Evolutionary conservation across 1,284 basidiomycete species (phyloP), one percentile per base, ranked within the genome.

Genomic region (Pterula multifida): DNA sequence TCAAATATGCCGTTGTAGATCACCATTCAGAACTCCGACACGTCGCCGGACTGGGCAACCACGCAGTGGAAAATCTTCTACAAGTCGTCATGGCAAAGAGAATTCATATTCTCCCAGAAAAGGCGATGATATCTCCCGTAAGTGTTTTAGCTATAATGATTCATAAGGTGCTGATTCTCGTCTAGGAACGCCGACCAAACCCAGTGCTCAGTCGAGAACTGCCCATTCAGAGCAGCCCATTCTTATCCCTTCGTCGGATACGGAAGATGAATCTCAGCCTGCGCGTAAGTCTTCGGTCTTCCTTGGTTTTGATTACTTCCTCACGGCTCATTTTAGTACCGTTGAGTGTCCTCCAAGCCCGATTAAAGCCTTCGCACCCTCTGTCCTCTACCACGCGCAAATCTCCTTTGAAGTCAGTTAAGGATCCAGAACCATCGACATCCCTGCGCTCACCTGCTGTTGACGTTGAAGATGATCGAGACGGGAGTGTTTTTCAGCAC

Each of bases 231-330:
- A 48, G 46, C 28, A 15, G 28, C 28, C 6, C 6, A 6, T 46
- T 44, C 39, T 32, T 52, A 56, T 26, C 52, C 55, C 6, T 44
- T 68, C 68, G 1, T 70, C 68, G 9, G 66, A 69, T 26, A 70
- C 68, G 3, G 68, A 70, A 49, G 68, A 68, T 19, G 62, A 68
- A 26, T 68, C 68, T 1, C 68, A 68, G 39, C 39, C 39, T 9
- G 9, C 21, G 19, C 39, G 19, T 51, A 17, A 55, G 36, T 4
- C 26, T n/a, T 25, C 26, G 42, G 28, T 32, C 28, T 32, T 15
- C 15, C 28, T 15, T 32, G 6, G 6, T 32, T 15, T 15, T 32
- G 6, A n/a, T n/a, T n/a, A n/a, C n/a, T n/a, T 15, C 28, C 28
- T 32, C 6, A 32, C 28, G 28, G 6, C 6, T 32, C 28, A 15